Conservation (phyloP, 306 rosid genomes). For the Echinosophora koreensis region DNA sequence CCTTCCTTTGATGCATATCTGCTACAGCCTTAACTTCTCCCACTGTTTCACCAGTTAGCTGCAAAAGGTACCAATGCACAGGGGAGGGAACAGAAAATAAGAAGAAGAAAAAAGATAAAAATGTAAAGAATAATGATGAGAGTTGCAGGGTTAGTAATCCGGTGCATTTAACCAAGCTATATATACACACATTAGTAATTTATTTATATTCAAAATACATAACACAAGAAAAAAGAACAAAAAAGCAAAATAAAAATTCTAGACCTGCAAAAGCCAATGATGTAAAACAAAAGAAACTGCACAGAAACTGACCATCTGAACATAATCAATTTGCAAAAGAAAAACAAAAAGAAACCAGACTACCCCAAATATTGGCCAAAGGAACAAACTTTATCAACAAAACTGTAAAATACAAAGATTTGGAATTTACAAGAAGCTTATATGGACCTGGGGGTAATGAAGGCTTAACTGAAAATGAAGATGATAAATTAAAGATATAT, state of each 20-base stretch:
- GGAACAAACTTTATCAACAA: slow-evolving; percentile 39
- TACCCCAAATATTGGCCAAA: background rate
- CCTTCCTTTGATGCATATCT: slow-evolving; percentile 99
- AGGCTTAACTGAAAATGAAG: slow-evolving; percentile 41
- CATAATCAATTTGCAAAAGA: slow-evolving; percentile 19
- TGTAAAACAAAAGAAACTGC: slow-evolving; percentile 50
- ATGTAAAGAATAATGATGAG: slow-evolving; percentile 61
- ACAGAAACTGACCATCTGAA: slow-evolving; percentile 37
- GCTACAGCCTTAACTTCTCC: slow-evolving; percentile 99
- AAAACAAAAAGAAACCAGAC: slow-evolving; percentile 21
- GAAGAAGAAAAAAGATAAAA: slow-evolving; percentile 24
- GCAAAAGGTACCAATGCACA: slow-evolving; percentile 53
- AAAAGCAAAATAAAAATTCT: slow-evolving; percentile 18
- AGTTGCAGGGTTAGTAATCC: slow-evolving; percentile 46
- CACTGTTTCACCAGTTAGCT: slow-evolving; percentile 97
- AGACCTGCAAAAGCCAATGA: slow-evolving; percentile 50
- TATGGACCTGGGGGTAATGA: background rate
- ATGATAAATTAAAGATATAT: slow-evolving; percentile 20
- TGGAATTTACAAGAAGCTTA: slow-evolving; percentile 25
- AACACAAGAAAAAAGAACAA: background rate
- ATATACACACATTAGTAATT: slow-evolving; percentile 45
- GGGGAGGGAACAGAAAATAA: slow-evolving; percentile 47
- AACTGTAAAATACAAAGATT: slow-evolving; percentile 19
- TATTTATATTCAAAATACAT: slow-evolving; percentile 30
- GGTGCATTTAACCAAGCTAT: slow-evolving; percentile 39